Percentiles rank a stretch among this genome's conserved stretches.
Evolutionary conservation across 768 basidiomycete species (phyloP).

Genomic region (Xerocomellus dryophilus): DNA sequence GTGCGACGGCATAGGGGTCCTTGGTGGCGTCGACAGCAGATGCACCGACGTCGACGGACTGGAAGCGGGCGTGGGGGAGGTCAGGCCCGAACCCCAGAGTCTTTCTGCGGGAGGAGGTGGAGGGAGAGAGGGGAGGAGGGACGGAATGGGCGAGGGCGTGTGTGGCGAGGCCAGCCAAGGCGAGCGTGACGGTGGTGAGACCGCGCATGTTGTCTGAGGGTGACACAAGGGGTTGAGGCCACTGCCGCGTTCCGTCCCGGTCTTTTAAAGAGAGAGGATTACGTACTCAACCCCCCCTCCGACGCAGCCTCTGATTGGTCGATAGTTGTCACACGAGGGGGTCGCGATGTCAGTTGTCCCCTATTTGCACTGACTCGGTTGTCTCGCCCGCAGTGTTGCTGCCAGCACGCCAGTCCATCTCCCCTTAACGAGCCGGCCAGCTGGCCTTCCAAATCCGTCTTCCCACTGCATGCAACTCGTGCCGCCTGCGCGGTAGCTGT

Average conservation of each 20-base stretch:
- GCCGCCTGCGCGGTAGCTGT: background rate
- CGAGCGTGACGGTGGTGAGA: constrained; percentile 61
- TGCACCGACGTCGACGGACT: constrained; percentile 39
- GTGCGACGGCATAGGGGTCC: constrained; percentile 62
- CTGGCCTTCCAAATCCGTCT: constrained; percentile 6
- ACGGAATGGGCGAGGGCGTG: constrained; percentile 45
- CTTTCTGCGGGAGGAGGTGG: constrained; percentile 53
- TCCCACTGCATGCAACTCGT: background rate
- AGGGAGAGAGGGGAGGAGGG: constrained; percentile 11
- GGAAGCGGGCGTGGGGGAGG: constrained; percentile 69
- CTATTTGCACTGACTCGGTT: constrained; percentile 7
- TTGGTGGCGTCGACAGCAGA: constrained; percentile 38
- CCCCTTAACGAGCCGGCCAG: background rate
- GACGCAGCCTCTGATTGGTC: constrained; percentile 17
- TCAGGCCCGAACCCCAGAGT: constrained; percentile 85
- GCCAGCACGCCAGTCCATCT: background rate
- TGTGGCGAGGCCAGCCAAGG: constrained; percentile 58
- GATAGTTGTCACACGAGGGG: constrained; percentile 19
- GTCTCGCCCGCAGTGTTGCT: background rate
- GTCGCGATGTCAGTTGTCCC: constrained; percentile 12
- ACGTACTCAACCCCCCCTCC: constrained; percentile 19
- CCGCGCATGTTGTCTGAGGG: constrained; percentile 48
- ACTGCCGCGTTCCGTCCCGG: background rate
- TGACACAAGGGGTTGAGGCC: background rate
- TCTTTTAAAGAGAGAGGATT: constrained; percentile 16